Evolutionary conservation across 2,329 filamentous ascomycete genomes (phyloP), one percentile per base, ranked within the genome.

Genomic region (Zopfia rhizophila): DNA sequence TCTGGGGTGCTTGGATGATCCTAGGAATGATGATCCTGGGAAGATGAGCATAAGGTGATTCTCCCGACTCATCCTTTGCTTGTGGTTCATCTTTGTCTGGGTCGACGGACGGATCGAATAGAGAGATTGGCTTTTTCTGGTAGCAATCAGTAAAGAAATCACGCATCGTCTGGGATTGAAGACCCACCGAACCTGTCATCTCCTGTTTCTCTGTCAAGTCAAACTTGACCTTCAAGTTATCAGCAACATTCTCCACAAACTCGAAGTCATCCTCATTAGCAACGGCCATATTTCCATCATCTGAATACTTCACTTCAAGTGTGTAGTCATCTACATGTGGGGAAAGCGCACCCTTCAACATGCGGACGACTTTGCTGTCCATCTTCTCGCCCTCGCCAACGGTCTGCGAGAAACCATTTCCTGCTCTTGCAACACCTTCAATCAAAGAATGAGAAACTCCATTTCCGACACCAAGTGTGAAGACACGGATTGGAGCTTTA

Each of bases 321-420:
- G 75, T 78, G 59, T 86, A 89, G 60, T 89, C 80, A 12, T 72
- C 78, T 31, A 89, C 75, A 51, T 90, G 86, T 0, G 86, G 85
- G 2, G 81, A 83, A 14, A 91, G 68, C 0, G 86, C 83, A 0
- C 82, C 87, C 61, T 88, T 89, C 45, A 91, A 74, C 88, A 91
- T 91, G 2, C 88, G 80, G 2, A 91, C 78, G 1, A 90, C 79
- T 63, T 88, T 88, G 53, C 74, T 81, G 56, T 88, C 83, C 69
- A 90, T 82, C 60, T 85, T 83, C 63, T 91, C 88, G 1, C 80
- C 72, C 5, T 82, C 70, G 1, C 75, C 76, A 0, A 90, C 86
- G 0, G 80, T 76, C 64, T 91, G 87, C 5, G 76, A 73, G 45
- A 81, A 83, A 1, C 83, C 83, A 39, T 82, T 80, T 0, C 83